These are phyloP conservation scores for Echinochloa phyllopogon DNA, from an alignment of 176 grass and related monocot species.

Conservation along the genomic window DNA sequence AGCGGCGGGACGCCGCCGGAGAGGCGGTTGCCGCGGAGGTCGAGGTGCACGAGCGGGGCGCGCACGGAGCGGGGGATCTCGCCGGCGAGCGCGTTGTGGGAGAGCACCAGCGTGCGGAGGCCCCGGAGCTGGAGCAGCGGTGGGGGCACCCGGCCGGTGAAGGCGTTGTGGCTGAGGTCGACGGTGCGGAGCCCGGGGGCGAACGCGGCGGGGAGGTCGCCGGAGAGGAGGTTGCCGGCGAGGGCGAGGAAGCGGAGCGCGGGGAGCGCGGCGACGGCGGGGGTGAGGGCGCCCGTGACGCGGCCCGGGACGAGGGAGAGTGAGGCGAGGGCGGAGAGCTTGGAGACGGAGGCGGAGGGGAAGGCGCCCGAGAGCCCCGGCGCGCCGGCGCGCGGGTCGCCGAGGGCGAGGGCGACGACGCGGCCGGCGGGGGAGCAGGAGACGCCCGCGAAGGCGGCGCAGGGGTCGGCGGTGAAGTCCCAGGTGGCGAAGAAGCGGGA, in stretches of 20 bases:
- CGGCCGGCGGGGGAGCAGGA: conserved; percentile 57
- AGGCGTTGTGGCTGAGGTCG: conserved; percentile 69
- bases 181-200: conserved; percentile 55
- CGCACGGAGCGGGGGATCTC: conserved; percentile 25
- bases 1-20: conserved; percentile 53
- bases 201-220: conserved; percentile 48
- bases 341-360: conserved; percentile 35
- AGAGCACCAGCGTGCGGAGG: conserved; percentile 65
- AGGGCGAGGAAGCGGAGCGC: conserved; percentile 72
- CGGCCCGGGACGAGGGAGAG: conserved; percentile 77
- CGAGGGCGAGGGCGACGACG: conserved; percentile 61
- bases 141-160: conserved; percentile 52
- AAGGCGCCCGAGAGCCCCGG: conserved; percentile 54
- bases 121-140: conserved; percentile 45
- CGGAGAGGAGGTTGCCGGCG: conserved; percentile 59
- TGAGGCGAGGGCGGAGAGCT: conserved; percentile 56
- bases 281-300: conserved; percentile 45
- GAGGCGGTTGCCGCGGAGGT: conserved; percentile 60
- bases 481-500: conserved; percentile 69
- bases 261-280: conserved; percentile 51
- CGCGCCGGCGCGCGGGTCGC: conserved; percentile 77
- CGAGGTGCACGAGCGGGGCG: conserved; percentile 67
- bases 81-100: conserved; percentile 64
- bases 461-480: conserved; percentile 89
- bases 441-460: conserved; percentile 54